Percentiles rank a stretch among this genome's conserved stretches.
phyloP scores from a whole-genome alignment of 208 protist species.

The Crithidia expoeki region DNA sequence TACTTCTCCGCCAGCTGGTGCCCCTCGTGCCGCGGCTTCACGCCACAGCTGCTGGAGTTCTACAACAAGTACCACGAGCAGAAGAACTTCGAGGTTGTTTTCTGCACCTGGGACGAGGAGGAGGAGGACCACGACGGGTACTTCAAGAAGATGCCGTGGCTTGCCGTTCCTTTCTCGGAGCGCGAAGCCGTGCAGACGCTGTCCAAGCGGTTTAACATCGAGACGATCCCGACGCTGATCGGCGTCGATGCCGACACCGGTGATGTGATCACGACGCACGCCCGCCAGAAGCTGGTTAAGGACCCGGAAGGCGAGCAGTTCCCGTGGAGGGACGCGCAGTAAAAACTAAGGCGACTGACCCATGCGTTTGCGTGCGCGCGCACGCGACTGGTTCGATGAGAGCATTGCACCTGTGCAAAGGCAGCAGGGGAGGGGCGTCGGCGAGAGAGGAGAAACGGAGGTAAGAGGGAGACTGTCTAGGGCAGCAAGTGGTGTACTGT shows the following conservation, averaged over 20 bases:
- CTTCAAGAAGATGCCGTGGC: conserved; percentile 86
- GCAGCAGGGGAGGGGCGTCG: not conserved
- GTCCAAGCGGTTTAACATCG: conserved; percentile 51
- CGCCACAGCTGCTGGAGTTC: conserved; percentile 83
- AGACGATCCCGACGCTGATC: conserved; percentile 80
- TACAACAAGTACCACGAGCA: conserved; percentile 69
- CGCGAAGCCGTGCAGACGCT: conserved; percentile 46
- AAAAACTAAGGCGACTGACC: not conserved
- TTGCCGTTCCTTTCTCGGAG: conserved; percentile 68
- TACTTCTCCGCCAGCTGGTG: conserved; percentile 95
- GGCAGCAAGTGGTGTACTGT: no score
- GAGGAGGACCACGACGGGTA: conserved; percentile 70
- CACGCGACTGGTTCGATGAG: not conserved
- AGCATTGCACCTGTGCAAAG: not conserved
- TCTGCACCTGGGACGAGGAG: conserved; percentile 82
- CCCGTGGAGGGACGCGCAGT: conserved; percentile 55
- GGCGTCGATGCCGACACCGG: conserved; percentile 77
- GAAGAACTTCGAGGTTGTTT: conserved; percentile 91
- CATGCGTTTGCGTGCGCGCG: not conserved
- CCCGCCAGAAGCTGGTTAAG: conserved; percentile 48
- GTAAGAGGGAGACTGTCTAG: no score
- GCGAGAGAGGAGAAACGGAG: not conserved
- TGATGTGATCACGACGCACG: conserved; percentile 62
- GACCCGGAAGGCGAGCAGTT: conserved; percentile 75
- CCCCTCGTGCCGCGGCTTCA: conserved; percentile 93